A percentile compares a stretch with the other conserved stretches of the same genome.
These are phyloP conservation scores for Termitomyces sp. DNA, from an alignment of 768 basidiomycete genomes.

Conservation along the genomic window DNA sequence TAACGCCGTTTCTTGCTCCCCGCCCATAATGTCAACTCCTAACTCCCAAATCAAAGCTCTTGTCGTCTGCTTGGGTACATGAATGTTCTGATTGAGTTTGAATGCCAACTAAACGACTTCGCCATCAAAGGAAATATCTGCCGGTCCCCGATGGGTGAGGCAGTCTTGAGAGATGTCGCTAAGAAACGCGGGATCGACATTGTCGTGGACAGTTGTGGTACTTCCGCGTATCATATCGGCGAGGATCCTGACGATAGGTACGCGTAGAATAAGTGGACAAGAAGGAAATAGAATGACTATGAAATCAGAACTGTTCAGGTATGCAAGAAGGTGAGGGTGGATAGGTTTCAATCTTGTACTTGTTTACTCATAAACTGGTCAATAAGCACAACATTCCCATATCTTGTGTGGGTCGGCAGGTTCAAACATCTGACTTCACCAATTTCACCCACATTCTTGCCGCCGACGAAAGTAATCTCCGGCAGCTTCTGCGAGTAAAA, in stretches of 20 bases:
- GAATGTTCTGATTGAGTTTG: background rate
- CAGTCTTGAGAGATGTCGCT: conserved; percentile 71
- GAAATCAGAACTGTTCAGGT: conserved; percentile 52
- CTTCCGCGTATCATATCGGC: conserved; percentile 78
- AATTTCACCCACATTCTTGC: conserved; percentile 84
- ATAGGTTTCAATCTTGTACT: background rate
- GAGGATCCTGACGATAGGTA: conserved; percentile 84
- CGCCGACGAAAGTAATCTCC: conserved; percentile 75
- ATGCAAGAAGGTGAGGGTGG: conserved; percentile 58
- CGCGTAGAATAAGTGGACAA: background rate
- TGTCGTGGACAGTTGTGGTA: conserved; percentile 80
- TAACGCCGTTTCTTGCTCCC: background rate
- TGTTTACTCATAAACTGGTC: background rate
- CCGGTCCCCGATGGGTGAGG: conserved; percentile 91
- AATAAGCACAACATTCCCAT: conserved; percentile 70
- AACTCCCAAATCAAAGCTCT: conserved; percentile 48
- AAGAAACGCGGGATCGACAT: conserved; percentile 63
- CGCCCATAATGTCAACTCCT: conserved; percentile 3
- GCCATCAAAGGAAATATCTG: conserved; percentile 67
- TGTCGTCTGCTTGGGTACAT: conserved; percentile 63
- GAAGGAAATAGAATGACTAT: background rate
- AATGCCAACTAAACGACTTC: background rate
- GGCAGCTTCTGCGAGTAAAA: conserved; percentile 50
- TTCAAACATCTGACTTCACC: conserved; percentile 63
- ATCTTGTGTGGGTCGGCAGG: conserved; percentile 62